Evolutionary conservation across 192 early-diverging fungal genomes (phyloP), one percentile per base, ranked within the genome.

Genomic region (Fimicolochytrium jonesii): DNA sequence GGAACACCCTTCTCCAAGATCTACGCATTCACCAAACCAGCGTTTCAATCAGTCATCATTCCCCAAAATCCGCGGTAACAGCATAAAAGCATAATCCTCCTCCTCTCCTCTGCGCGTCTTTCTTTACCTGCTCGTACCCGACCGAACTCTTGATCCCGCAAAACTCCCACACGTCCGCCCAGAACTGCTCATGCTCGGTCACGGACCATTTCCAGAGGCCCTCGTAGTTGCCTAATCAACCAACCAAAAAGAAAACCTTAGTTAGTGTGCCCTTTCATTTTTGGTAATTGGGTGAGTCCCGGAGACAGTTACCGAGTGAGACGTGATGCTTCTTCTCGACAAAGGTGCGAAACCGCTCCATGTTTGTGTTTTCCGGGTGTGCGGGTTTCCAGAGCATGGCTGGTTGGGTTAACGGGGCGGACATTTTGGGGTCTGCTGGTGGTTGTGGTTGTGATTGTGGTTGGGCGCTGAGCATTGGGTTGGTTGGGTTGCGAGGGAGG

Each of bases 171-270:
- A 92, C 89, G 44, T 77, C 79, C 25, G 80, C 77, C 95, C 95
- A 98, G 73, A 98, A 98, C 11, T 79, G 67, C 57, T 77, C 79
- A 45, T 88, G 81, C 22, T 87, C 71, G 9, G 76, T 68, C 29
- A 90, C 85, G 2, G 92, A 95, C 90, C 91, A 98, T 51, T 86
- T 61, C 71, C 88, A 88, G 9, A 98, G 77, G 3, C 88, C 88
- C 29, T 81, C 72, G 57, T 98, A 96, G 57, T 58, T 41, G 28
- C 42, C 71, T 67, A 37, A n/a, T n/a, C n/a, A n/a, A n/a, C n/a
- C n/a, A n/a, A n/a, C n/a, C n/a, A n/a, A n/a, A n/a, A n/a, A 35
- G 6, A 7, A 17, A 6, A 20, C 20, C 48, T 31, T 31, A 0
- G 28, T 49, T 6, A 11, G 60, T 55, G 13, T 20, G 13, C 26